Base-by-base conservation (phyloP, 1,284 basidiomycete species). In the Papiliotrema nemorosa region DNA sequence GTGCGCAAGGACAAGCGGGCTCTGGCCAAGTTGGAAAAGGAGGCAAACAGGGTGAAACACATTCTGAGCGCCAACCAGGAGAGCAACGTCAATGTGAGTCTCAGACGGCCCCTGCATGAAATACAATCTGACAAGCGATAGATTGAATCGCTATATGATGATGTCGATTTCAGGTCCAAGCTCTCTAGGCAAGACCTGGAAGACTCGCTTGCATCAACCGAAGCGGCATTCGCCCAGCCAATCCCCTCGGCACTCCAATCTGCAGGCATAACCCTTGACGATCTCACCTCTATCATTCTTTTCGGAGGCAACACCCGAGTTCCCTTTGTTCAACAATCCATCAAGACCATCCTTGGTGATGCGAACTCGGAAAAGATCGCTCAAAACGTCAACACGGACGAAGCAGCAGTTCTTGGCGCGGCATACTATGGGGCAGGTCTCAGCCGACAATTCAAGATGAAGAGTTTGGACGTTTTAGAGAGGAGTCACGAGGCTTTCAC, bases 341-440 rank as follows among this genome's bases (percentile, higher is more conserved):
- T 97, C 41, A 85, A 82, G 61, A 78, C 80, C 1, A 81, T 83
- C 27, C 86, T 92, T 47, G 89, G 89, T 67, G 83, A 85, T 81
- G 84, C 53, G 36, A 65, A 70, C 26, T 6, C 16, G 41, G 81
- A 84, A 50, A 88, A 87, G 69, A 87, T 96, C 57, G 89, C 91
- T 6, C 81, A 87, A 64, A 97, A 97, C 63, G 90, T 99, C 49
- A 98, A 99, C 69, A 87, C 94, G 0, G 96, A 98, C 70, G 94
- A 99, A 78, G 90, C 92, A 0, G 88, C 88, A 12, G 94, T 97
- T 14, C 83, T 98, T 47, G 92, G 89, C 42, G 93, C 94, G 4
- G 96, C 89, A 2, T 84, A 97, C 49, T 86, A 96, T 61, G 96
- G 92, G 21, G 96, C 96, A 3, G 82, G 83, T 27, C 81, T 93